Base-by-base conservation (phyloP, 2,329 filamentous ascomycete genomes). In the Eurotiales sp. region DNA sequence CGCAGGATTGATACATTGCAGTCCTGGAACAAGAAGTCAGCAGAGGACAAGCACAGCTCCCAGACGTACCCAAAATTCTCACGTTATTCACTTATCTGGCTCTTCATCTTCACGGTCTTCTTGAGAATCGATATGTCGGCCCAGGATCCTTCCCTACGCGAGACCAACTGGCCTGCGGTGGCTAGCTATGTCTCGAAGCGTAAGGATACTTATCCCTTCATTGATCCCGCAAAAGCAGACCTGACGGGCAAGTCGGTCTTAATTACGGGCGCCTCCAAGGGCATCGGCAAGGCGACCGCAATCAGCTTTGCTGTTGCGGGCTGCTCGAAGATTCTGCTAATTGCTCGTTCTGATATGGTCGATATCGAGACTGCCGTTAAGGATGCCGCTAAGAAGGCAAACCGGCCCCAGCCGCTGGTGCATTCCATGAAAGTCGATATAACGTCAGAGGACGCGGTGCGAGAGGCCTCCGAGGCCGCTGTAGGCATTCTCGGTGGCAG, bases 271-370 rank as follows among this genome's bases (percentile, higher is more conserved):
- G 78, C 74, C 1, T 77, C 73, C 3, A 75, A 73, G 36, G 78
- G 79, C 6, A 72, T 81, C 22, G 80, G 81, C 7, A 68, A 69
- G 8, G 70, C 74, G 19, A 77, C 75, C 5, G 79, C 78, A 2
- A 58, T 77, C 12, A 76, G 77, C 8, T 83, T 75, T 57, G 80
- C 80, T n/a, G 64, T 67, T 58, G 78, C 79, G 2, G 75, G 76
- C 4, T 75, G 74, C 25, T 72, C 73, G 1, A 61, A 67, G 23
- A 77, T 84, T 54, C 76, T 75, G 22, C 66, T 83, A 29, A 73
- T 68, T 4, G 79, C 79, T 1, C 75, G 81, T 29, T 77, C 74
- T 2, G 58, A 66, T 8, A 64, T 78, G 8, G 56, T 65, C 11
- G 62, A 66, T 0, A 59, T 75, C 0, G 61, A 62, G 22, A 36